These are phyloP conservation scores for Phytopythium litorale DNA, from an alignment of 352 stramenopile species.

Conservation along the genomic window DNA sequence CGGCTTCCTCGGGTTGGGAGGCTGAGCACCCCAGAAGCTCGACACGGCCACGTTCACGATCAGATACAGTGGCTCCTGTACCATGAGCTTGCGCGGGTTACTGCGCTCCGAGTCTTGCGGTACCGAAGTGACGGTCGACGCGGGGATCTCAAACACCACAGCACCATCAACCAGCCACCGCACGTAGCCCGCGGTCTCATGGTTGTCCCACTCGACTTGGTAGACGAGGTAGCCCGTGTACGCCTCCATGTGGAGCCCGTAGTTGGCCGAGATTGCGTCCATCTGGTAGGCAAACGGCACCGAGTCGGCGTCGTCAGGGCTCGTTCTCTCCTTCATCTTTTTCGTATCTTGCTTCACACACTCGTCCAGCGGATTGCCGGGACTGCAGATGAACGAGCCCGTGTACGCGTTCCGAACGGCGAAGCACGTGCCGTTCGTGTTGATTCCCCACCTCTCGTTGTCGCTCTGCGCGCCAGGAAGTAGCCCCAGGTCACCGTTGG, in stretches of 20 bases:
- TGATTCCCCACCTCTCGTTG: slow-evolving; percentile 36
- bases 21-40: slow-evolving; percentile 78
- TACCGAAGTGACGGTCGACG: slow-evolving; percentile 43
- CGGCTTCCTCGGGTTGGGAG: slow-evolving; percentile 54
- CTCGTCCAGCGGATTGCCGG: slow-evolving; percentile 21
- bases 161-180: slow-evolving; percentile 79
- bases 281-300: slow-evolving; percentile 72
- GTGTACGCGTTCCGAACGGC: slow-evolving; percentile 41
- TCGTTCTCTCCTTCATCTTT: neutral
- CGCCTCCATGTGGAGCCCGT: slow-evolving; percentile 39
- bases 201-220: slow-evolving; percentile 59
- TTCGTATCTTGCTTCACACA: slow-evolving; percentile 7
- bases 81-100: slow-evolving; percentile 88
- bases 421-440: slow-evolving; percentile 44
- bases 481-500: slow-evolving; percentile 27
- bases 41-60: slow-evolving; percentile 96
- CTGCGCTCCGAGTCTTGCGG: slow-evolving; percentile 35
- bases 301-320: neutral
- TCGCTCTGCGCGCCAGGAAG: slow-evolving; percentile 13
- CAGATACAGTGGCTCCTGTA: slow-evolving; percentile 94
- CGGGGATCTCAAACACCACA: slow-evolving; percentile 88
- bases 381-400: slow-evolving; percentile 41
- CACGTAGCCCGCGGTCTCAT: slow-evolving; percentile 44
- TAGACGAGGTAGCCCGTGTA: slow-evolving; percentile 46
- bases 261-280: slow-evolving; percentile 60